phyloP scores from a whole-genome alignment of 352 stramenopile species.

The Phytophthora pisi region DNA sequence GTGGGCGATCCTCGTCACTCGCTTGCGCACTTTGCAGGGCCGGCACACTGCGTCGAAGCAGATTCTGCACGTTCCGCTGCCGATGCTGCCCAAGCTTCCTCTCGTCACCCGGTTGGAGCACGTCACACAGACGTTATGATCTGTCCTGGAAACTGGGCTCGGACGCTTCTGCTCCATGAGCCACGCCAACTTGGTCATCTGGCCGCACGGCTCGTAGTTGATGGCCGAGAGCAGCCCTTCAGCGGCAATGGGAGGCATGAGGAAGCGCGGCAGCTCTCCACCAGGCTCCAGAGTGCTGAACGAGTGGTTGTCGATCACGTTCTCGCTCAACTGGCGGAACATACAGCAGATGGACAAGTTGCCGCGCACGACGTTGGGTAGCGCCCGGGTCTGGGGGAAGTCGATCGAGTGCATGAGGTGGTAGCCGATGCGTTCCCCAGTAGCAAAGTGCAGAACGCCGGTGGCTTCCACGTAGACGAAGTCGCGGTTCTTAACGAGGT shows the following conservation, averaged over 20 bases:
- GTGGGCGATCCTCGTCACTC: conserved; percentile 1
- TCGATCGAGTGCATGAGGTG: conserved; percentile 64
- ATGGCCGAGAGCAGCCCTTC: conserved; percentile 10
- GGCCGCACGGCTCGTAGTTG: conserved; percentile 14
- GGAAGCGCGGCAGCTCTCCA: conserved; percentile 36
- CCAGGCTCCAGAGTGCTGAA: conserved; percentile 38
- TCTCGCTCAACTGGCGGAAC: conserved; percentile 47
- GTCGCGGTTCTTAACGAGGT: conserved; percentile 23
- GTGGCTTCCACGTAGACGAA: conserved; percentile 28
- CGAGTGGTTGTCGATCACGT: conserved; percentile 47
- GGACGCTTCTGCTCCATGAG: conserved; percentile 12
- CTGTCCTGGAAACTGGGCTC: background rate
- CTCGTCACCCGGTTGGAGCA: conserved; percentile 10
- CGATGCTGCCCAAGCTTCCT: conserved; percentile 10
- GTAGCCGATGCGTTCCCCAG: conserved; percentile 47
- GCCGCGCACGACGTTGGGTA: conserved; percentile 41
- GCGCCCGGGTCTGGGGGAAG: conserved; percentile 39
- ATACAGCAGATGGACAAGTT: conserved; percentile 55
- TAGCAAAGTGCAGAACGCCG: conserved; percentile 25
- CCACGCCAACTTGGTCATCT: conserved; percentile 34
- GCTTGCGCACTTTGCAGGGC: conserved; percentile 10
- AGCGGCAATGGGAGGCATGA: conserved; percentile 48
- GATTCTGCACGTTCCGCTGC: conserved; percentile 7
- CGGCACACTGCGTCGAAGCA: conserved; percentile 3
- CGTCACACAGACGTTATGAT: background rate